Conservation (phyloP, 441 rosid species). For the Adansonia grandidieri region DNA sequence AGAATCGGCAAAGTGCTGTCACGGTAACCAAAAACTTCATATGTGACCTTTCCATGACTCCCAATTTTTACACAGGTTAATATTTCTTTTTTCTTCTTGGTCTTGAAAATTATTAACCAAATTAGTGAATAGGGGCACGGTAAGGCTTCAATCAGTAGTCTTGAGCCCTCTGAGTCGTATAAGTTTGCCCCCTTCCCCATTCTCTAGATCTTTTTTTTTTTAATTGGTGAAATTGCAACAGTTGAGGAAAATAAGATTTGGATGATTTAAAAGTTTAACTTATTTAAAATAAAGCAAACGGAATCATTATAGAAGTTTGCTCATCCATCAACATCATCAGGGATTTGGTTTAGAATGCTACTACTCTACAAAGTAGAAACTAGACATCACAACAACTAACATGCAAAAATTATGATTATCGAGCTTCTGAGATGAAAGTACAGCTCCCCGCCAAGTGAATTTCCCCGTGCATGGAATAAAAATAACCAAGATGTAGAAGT, state of each 20-base stretch:
- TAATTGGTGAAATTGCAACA: not conserved
- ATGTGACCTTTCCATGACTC: not conserved
- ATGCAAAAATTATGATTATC: not conserved
- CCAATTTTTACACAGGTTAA: not conserved
- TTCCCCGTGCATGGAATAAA: not conserved
- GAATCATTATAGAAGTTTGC: not conserved
- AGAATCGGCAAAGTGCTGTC: not conserved
- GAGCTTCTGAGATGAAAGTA: not conserved
- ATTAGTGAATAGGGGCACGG: not conserved
- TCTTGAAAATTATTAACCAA: not conserved
- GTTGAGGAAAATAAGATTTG: not conserved
- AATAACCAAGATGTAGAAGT: too few relatives aligned
- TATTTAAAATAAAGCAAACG: conserved; percentile 11
- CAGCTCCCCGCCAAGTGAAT: not conserved
- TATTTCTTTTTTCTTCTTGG: not conserved
- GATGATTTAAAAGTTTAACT: conserved; percentile 3
- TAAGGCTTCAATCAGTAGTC: not conserved
- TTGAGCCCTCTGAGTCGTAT: not conserved
- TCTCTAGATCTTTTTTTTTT: not conserved
- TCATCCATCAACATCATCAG: not conserved
- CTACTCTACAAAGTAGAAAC: not conserved
- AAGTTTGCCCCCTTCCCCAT: not conserved
- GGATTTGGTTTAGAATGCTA: not conserved
- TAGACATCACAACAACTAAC: not conserved
- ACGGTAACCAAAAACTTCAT: not conserved